A percentile compares a stretch with the other conserved stretches of the same genome.
Evolutionary conservation across 148 eudicot genomes (phyloP).

Genomic region (Dianthus caryophyllus): DNA sequence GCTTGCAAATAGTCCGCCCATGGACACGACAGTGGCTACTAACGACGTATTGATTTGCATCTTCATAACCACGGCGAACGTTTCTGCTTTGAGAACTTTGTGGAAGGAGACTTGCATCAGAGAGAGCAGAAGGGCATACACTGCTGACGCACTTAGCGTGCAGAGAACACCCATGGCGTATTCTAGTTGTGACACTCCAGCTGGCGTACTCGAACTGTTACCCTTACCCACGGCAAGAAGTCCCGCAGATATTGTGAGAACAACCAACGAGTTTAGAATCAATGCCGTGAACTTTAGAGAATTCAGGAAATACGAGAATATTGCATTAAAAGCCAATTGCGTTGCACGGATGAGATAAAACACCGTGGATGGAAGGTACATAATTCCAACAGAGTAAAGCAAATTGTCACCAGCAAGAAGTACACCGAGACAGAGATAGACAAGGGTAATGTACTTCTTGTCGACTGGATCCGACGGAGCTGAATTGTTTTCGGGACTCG

Average conservation of each 20-base stretch:
- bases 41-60: conserved; percentile 36
- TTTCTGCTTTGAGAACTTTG: conserved; percentile 29
- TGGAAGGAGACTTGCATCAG: conserved; percentile 35
- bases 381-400: conserved; percentile 31
- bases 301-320: conserved; percentile 35
- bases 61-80: conserved; percentile 26
- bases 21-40: conserved; percentile 27
- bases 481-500: conserved; percentile 3
- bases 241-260: conserved; percentile 31
- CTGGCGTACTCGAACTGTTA: conserved; percentile 4
- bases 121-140: conserved; percentile 33
- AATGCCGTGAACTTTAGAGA: conserved; percentile 36
- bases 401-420: conserved; percentile 30
- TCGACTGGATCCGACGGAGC: conserved; percentile 14
- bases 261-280: conserved; percentile 32
- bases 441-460: conserved; percentile 18
- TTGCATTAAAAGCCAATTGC: conserved; percentile 29
- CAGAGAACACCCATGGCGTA: conserved; percentile 29
- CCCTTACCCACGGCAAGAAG: conserved; percentile 29
- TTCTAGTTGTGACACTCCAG: conserved; percentile 16
- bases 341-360: conserved; percentile 32
- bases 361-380: conserved; percentile 36
- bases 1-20: conserved; percentile 25
- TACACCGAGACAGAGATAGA: conserved; percentile 34
- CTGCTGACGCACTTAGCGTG: conserved; percentile 32